These are phyloP conservation scores for Lentinula aciculospora DNA, from an alignment of 768 basidiomycete genomes.

Conservation along the genomic window DNA sequence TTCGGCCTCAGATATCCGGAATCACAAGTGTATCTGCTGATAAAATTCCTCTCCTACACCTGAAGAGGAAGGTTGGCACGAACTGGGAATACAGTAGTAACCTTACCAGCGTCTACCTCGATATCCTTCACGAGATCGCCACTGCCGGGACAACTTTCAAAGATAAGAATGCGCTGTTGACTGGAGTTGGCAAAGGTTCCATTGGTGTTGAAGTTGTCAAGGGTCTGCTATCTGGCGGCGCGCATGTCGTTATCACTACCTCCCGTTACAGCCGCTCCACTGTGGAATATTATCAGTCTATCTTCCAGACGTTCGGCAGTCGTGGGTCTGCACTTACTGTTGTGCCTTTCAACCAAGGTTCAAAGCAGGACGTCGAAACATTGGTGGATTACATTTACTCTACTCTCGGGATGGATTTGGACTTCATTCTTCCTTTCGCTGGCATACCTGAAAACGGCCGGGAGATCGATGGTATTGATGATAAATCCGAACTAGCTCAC, in stretches of 20 bases:
- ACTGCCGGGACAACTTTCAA: slow-evolving; percentile 98
- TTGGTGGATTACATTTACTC: slow-evolving; percentile 98
- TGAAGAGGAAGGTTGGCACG: slow-evolving; percentile 94
- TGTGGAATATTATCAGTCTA: slow-evolving; percentile 97
- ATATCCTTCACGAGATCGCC: slow-evolving; percentile 96
- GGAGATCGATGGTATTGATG: slow-evolving; percentile 95
- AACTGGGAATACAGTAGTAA: slow-evolving; percentile 98
- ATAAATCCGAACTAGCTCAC: slow-evolving; percentile 96
- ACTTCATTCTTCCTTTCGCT: slow-evolving; percentile 98
- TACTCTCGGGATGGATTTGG: slow-evolving; percentile 91
- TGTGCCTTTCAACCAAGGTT: slow-evolving; percentile 98
- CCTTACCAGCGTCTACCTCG: slow-evolving; percentile 91
- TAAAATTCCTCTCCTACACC: slow-evolving; percentile 89
- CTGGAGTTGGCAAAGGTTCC: slow-evolving; percentile 96
- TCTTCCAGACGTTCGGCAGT: slow-evolving; percentile 93
- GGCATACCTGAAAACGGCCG: slow-evolving; percentile 98
- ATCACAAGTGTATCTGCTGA: slow-evolving; percentile 72
- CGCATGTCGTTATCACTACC: slow-evolving; percentile 95
- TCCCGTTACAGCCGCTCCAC: slow-evolving; percentile 94
- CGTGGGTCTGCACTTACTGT: slow-evolving; percentile 96
- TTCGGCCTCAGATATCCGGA: slow-evolving; percentile 81
- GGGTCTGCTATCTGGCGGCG: slow-evolving; percentile 93
- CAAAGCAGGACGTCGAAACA: slow-evolving; percentile 97
- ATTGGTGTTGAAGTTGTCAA: slow-evolving; percentile 98
- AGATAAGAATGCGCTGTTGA: slow-evolving; percentile 97